These are phyloP conservation scores for Micractinium conductrix DNA, from an alignment of 139 green algal genomes.

Conservation along the genomic window DNA sequence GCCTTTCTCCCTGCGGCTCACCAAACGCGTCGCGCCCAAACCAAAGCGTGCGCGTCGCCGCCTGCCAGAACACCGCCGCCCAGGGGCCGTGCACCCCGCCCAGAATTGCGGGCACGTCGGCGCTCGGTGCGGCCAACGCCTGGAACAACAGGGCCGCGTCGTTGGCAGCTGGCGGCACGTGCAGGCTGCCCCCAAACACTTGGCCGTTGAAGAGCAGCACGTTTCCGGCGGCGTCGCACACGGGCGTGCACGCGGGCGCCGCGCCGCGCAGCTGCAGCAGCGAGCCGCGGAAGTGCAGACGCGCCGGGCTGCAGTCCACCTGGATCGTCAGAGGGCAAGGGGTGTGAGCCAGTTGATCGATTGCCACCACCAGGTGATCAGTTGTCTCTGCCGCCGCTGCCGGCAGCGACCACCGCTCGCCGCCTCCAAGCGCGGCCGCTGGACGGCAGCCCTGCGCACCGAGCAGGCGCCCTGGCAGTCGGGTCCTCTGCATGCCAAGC, in stretches of 20 bases:
- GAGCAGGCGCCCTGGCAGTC: background rate
- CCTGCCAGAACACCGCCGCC: conserved; percentile 83
- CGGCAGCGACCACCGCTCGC: background rate
- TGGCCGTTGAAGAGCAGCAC: conserved; percentile 84
- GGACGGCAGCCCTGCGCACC: background rate
- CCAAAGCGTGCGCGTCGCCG: conserved; percentile 59
- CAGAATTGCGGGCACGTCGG: conserved; percentile 44
- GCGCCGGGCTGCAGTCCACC: background rate
- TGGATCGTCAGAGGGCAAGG: background rate
- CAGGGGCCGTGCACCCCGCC: conserved; percentile 77
- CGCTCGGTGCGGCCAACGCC: conserved; percentile 30
- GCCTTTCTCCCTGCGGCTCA: conserved; percentile 17
- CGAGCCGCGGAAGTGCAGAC: conserved; percentile 46
- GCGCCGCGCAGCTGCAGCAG: conserved; percentile 79
- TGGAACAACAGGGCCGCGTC: conserved; percentile 61
- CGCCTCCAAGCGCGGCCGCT: background rate
- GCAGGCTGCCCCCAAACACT: conserved; percentile 65
- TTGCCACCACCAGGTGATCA: background rate
- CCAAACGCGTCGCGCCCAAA: conserved; percentile 79
- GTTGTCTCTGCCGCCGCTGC: too few species aligned
- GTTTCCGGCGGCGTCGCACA: conserved; percentile 49
- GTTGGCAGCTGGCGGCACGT: conserved; percentile 50
- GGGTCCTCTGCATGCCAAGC: background rate
- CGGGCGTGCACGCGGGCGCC: background rate
- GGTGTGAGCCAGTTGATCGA: background rate